A percentile compares a stretch with the other conserved stretches of the same genome.
phyloP scores from a whole-genome alignment of 1,284 basidiomycete genomes.

The Trichosporon coremiiforme region DNA sequence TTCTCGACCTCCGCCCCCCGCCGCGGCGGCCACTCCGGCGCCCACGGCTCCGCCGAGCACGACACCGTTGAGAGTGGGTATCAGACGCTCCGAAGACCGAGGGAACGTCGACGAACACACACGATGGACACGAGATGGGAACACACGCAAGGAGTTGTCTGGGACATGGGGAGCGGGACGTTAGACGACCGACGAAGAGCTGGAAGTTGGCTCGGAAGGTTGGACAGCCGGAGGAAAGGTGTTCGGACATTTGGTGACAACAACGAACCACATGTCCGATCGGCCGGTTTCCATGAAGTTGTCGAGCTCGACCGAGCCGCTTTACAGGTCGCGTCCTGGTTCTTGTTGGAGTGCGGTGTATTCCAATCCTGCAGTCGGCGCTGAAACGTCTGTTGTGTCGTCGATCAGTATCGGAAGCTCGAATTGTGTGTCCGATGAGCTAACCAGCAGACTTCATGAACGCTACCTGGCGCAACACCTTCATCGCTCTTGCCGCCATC shows the following conservation, averaged over 20 bases:
- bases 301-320: not conserved
- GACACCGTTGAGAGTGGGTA: constrained; percentile 42
- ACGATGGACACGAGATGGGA: not conserved
- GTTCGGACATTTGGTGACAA: not conserved
- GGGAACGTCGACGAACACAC: not conserved
- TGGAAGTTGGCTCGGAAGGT: not conserved
- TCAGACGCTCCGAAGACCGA: not conserved
- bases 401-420: not conserved
- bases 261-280: not conserved
- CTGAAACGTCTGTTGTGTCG: not conserved
- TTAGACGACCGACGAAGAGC: no score
- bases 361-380: not conserved
- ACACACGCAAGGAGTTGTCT: not conserved
- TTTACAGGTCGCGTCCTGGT: not conserved
- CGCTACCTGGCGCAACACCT: constrained; percentile 49
- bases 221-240: not conserved
- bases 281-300: not conserved
- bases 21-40: constrained; percentile 32
- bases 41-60: constrained; percentile 27
- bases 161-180: not conserved
- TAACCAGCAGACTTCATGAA: constrained; percentile 51
- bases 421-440: not conserved
- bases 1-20: constrained; percentile 33
- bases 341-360: not conserved
- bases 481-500: constrained; percentile 36